Evolutionary conservation across 345 rosid species (phyloP), one percentile per base, ranked within the genome.

Genomic region (Camelina neglecta): DNA sequence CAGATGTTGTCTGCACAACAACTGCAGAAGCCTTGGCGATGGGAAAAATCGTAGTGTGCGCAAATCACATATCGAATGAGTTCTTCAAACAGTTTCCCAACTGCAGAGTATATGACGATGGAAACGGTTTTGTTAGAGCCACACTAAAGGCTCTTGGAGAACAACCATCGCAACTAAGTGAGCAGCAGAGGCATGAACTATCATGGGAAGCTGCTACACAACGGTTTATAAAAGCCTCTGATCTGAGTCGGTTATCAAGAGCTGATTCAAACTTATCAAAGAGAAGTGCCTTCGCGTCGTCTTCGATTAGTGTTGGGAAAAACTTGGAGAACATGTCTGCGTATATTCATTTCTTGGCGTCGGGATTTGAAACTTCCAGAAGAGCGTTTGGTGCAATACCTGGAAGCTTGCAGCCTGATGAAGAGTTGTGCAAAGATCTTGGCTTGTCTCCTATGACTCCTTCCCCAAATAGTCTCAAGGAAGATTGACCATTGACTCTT

Each of bases 21-120:
- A 93, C 96, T 8, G 96, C 97, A 65, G 99, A 95, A 87, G 97
- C 98, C 53, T 80, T 93, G 80, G 99, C 99, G 23, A 93, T 95
- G 99, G 98, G 98, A 1, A 95, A 95, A 76, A 79, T 76, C 4
- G 94, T 87, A 24, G 79, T 81, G 3, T 81, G 84, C 44, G 82
- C 84, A 20, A 58, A 86, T 63, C 89, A 84, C 69, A 72, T 76
- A 49, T 86, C 89, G 0, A 84, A 86, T 35, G 82, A 86, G 38
- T 86, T 86, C 78, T 86, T 86, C 80, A 90, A 86, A 86, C 96
- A 89, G 84, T 95, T 95, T 69, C 86, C 90, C 4, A 95, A 89
- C 78, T 95, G 98, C 79, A 79, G 81, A 67, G 76, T 57, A n/a
- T 95, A 86, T 21, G 81, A 83, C 31, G 83, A 85, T 47, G 61